Conservation (phyloP, 768 basidiomycete genomes). For the Grammothele lineata region DNA sequence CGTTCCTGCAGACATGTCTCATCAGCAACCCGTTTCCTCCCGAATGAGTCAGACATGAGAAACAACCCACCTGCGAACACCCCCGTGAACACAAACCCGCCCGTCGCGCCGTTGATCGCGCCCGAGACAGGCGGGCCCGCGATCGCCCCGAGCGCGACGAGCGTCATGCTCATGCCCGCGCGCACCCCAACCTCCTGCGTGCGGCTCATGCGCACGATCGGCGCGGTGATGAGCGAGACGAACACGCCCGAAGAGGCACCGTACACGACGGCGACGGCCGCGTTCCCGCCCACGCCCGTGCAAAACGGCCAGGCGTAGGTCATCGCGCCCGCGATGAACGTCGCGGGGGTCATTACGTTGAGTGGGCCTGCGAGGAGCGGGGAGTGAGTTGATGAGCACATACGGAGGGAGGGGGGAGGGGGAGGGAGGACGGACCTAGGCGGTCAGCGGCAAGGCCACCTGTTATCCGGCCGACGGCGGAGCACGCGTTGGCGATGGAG, state of each 20-base stretch:
- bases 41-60: neutral
- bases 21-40: neutral
- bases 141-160: slow-evolving; percentile 58
- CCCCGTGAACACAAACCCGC: slow-evolving; percentile 50
- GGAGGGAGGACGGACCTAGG: too few species aligned
- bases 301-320: slow-evolving; percentile 74
- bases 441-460: slow-evolving; percentile 54
- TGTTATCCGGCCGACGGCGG: slow-evolving; percentile 54
- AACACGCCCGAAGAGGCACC: slow-evolving; percentile 64
- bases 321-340: slow-evolving; percentile 46
- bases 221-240: slow-evolving; percentile 50
- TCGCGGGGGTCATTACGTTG: slow-evolving; percentile 67
- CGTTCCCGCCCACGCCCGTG: slow-evolving; percentile 36
- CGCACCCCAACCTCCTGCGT: slow-evolving; percentile 60
- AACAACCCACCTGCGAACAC: slow-evolving; percentile 42
- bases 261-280: slow-evolving; percentile 56
- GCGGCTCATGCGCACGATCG: slow-evolving; percentile 58
- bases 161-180: slow-evolving; percentile 59
- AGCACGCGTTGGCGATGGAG: slow-evolving; percentile 64
- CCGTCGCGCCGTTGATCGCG: slow-evolving; percentile 51
- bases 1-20: slow-evolving; percentile 23
- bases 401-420: too few species aligned
- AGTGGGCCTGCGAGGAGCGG: slow-evolving; percentile 44
- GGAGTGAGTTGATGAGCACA: neutral
- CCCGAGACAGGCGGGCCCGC: slow-evolving; percentile 74